Evolutionary conservation across 2,329 filamentous ascomycete genomes (phyloP).

Genomic region (Fusarium paranaense): DNA sequence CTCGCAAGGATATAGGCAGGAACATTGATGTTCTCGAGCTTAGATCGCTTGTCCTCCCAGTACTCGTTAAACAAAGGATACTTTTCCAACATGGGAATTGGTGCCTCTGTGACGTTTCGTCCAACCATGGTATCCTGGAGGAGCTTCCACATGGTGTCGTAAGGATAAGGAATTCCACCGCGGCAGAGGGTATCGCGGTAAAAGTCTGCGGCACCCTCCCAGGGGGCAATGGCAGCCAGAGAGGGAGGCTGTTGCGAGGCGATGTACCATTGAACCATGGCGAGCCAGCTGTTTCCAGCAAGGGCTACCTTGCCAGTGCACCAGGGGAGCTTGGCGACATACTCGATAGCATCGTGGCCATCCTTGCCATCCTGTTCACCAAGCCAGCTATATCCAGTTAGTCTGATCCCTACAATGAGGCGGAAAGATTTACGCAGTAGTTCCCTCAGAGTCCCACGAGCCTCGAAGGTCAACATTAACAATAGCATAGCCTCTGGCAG

Average conservation of each 20-base stretch:
- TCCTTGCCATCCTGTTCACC: constrained; percentile 13
- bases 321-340: constrained; percentile 12
- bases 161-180: constrained; percentile 32
- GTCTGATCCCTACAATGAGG: rapidly evolving
- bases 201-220: constrained; percentile 11
- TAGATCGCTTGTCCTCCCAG: background rate
- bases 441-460: constrained; percentile 3
- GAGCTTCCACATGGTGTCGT: constrained; percentile 10
- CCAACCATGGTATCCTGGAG: background rate
- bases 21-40: background rate
- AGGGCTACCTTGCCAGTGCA: constrained; percentile 11
- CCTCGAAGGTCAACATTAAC: constrained; percentile 19
- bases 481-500: constrained; percentile 24
- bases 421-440: background rate
- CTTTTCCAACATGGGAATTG: background rate
- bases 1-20: constrained; percentile 3
- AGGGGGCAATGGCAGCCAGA: constrained; percentile 24
- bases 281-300: constrained; percentile 22
- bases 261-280: constrained; percentile 12
- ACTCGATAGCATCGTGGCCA: constrained; percentile 14
- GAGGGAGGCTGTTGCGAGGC: background rate
- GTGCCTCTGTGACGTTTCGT: background rate
- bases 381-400: background rate
- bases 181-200: constrained; percentile 39
- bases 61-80: background rate